These are phyloP conservation scores for Lentinus polychrous DNA, from an alignment of 1,284 basidiomycete species.

Conservation along the genomic window DNA sequence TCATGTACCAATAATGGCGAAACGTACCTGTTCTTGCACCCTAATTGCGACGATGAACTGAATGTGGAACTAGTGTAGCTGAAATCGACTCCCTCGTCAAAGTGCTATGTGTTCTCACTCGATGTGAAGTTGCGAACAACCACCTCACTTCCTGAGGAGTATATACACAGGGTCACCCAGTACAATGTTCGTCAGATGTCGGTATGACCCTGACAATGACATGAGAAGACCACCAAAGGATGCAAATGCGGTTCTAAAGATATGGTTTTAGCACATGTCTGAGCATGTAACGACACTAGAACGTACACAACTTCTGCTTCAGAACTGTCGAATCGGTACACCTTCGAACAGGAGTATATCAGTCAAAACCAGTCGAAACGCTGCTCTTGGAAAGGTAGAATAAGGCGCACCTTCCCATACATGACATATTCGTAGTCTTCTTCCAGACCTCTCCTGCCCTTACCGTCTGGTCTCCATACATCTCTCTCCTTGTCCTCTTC, in stretches of 20 bases:
- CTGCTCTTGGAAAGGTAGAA: not conserved
- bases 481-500: conserved; percentile 67
- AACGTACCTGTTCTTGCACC: too few species aligned
- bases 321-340: conserved; percentile 95
- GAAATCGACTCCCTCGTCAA: too few species aligned
- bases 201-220: conserved; percentile 89
- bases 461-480: conserved; percentile 86
- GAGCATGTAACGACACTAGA: conserved; percentile 8
- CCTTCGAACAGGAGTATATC: conserved; percentile 37
- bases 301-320: conserved; percentile 72
- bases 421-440: conserved; percentile 99
- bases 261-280: conserved; percentile 1
- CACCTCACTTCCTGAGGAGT: conserved; percentile 66
- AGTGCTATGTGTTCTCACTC: too few species aligned
- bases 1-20: too few species aligned
- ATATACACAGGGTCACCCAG: conserved; percentile 92
- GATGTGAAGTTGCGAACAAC: too few species aligned
- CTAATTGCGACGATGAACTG: too few species aligned
- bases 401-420: conserved; percentile 80
- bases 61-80: too few species aligned
- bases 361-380: conserved; percentile 5
- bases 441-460: conserved; percentile 81
- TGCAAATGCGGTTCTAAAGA: conserved; percentile 80
- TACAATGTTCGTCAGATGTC: conserved; percentile 89
- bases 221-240: conserved; percentile 97